A percentile compares a stretch with the other conserved stretches of the same genome.
phyloP scores from a whole-genome alignment of 2,329 filamentous ascomycete genomes.

The Nothopassalora personata region DNA sequence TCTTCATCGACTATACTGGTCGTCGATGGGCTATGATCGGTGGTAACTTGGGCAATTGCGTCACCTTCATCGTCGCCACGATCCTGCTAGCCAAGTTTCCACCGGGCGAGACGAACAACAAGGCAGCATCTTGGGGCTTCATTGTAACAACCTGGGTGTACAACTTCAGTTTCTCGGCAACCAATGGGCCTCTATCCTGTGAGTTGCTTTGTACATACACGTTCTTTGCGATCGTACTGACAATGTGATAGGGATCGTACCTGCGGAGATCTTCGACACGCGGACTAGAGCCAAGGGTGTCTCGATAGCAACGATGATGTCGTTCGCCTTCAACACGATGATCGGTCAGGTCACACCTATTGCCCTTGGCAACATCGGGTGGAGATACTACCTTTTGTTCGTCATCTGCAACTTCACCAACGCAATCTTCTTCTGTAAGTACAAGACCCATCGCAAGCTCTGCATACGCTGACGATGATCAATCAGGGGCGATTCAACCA shows the following conservation, averaged over 20 bases:
- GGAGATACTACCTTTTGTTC: slow-evolving; percentile 57
- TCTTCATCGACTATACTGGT: slow-evolving; percentile 64
- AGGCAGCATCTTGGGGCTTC: slow-evolving; percentile 63
- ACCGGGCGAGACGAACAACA: slow-evolving; percentile 47
- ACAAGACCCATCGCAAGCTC: too few relatives aligned
- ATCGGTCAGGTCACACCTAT: slow-evolving; percentile 64
- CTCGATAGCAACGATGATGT: slow-evolving; percentile 64
- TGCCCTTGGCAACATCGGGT: slow-evolving; percentile 52
- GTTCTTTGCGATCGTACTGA: neutral
- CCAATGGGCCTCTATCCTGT: slow-evolving; percentile 62
- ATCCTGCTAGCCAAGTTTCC: slow-evolving; percentile 57
- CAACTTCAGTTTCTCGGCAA: slow-evolving; percentile 70
- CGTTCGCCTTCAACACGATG: slow-evolving; percentile 71
- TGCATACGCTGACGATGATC: neutral
- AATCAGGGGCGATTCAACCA: slow-evolving; percentile 52
- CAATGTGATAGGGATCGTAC: slow-evolving; percentile 32
- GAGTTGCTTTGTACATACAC: neutral
- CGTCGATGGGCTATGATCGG: slow-evolving; percentile 66
- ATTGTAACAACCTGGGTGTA: slow-evolving; percentile 74
- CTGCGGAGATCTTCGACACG: slow-evolving; percentile 57
- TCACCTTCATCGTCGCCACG: slow-evolving; percentile 66
- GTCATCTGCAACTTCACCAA: slow-evolving; percentile 66
- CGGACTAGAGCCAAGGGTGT: slow-evolving; percentile 66
- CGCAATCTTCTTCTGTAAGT: slow-evolving; percentile 57
- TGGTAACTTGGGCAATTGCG: slow-evolving; percentile 65